phyloP scores from a whole-genome alignment of 1,284 basidiomycete species.

The Ustilago nuda region DNA sequence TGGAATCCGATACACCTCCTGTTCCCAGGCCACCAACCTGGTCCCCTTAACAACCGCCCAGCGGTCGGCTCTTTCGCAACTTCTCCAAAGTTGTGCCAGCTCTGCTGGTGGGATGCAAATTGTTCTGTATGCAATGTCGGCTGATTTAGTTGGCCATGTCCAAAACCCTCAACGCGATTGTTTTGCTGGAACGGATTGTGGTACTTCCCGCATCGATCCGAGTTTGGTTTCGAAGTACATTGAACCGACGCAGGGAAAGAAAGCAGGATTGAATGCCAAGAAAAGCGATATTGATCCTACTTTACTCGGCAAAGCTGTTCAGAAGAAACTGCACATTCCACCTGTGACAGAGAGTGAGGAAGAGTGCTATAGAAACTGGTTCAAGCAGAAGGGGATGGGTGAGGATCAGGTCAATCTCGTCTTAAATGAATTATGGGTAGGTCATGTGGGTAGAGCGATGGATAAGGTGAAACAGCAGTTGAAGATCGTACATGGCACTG shows the following conservation, averaged over 20 bases:
- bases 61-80: not conserved
- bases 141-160: not conserved
- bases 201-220: too few relatives aligned
- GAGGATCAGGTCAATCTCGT: slow-evolving; percentile 6
- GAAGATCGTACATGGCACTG: slow-evolving; percentile 9
- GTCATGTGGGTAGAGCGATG: slow-evolving; percentile 9
- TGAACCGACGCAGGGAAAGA: not conserved
- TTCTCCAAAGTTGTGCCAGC: not conserved
- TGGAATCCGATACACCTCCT: slow-evolving; percentile 14
- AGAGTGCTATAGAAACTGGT: slow-evolving; percentile 9
- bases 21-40: not conserved
- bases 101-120: not conserved
- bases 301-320: not conserved
- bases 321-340: not conserved
- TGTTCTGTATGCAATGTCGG: not conserved
- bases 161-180: not conserved
- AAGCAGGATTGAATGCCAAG: not conserved
- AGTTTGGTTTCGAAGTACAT: too few relatives aligned
- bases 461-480: not conserved
- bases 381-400: not conserved
- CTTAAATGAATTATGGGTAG: slow-evolving; percentile 37
- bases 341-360: not conserved
- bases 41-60: slow-evolving; percentile 4
- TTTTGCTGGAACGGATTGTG: too few relatives aligned
- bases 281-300: not conserved